Evolutionary conservation across 345 rosid genomes (phyloP).

Genomic region (Erucastrum elatum): DNA sequence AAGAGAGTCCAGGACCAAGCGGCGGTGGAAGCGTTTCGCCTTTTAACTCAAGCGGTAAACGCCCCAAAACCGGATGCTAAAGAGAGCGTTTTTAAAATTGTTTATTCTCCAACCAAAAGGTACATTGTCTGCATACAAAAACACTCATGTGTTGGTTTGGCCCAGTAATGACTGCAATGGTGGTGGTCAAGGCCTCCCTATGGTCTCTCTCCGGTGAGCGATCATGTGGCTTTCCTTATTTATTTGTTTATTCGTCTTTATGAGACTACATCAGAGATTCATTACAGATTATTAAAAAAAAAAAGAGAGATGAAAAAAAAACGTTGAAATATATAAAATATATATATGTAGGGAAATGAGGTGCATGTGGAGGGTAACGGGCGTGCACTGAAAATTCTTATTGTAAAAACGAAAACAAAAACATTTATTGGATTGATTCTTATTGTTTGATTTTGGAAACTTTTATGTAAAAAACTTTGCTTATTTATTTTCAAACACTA

Average conservation of each 20-base stretch:
- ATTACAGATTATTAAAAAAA: constrained; percentile 30
- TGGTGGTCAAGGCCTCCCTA: constrained; percentile 30
- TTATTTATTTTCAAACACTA: not conserved
- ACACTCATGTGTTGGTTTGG: constrained; percentile 31
- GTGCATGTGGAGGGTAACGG: constrained; percentile 30
- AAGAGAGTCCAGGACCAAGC: constrained; percentile 98
- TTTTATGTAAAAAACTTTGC: constrained; percentile 13
- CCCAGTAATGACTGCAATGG: constrained; percentile 34
- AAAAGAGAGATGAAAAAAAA: constrained; percentile 6
- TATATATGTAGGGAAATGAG: constrained; percentile 15
- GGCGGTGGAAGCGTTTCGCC: constrained; percentile 74
- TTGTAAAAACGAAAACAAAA: constrained; percentile 20
- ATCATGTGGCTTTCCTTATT: constrained; percentile 30
- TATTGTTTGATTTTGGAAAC: constrained; percentile 6
- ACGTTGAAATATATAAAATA: not conserved
- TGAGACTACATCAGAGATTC: constrained; percentile 27
- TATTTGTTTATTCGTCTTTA: constrained; percentile 9
- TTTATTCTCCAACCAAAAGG: constrained; percentile 25
- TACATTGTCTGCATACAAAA: constrained; percentile 33
- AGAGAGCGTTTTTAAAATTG: constrained; percentile 26
- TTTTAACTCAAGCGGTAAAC: constrained; percentile 96
- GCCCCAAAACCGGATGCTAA: constrained; percentile 89
- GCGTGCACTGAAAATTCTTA: constrained; percentile 38
- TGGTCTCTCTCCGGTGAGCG: constrained; percentile 43
- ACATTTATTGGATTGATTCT: constrained; percentile 42